Conservation (phyloP, 495 filamentous ascomycete species). For the Hypoxylon fuscum region DNA sequence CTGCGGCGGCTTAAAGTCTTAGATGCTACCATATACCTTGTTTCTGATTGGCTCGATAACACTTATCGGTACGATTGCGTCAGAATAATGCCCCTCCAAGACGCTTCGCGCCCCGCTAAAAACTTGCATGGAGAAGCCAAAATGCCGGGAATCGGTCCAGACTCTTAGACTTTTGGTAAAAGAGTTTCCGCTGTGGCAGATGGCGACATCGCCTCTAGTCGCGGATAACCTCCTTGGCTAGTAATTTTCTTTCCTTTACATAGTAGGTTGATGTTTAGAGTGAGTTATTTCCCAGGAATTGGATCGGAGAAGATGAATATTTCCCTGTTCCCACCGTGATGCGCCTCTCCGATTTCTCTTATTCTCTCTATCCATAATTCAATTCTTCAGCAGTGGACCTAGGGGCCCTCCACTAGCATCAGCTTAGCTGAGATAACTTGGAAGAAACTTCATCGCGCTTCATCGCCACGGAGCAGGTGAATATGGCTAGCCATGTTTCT, state of each 20-base stretch:
- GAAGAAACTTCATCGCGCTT: too few relatives aligned
- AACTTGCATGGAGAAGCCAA: conserved; percentile 12
- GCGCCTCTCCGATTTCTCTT: not conserved
- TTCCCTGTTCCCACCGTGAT: conserved; percentile 16
- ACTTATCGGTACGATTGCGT: conserved; percentile 32
- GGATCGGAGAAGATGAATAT: too few relatives aligned
- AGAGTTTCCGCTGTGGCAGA: conserved; percentile 14
- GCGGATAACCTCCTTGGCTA: conserved; percentile 15
- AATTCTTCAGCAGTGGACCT: too few relatives aligned
- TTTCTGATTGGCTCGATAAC: conserved; percentile 27
- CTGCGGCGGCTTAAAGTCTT: conserved; percentile 6
- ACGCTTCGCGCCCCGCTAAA: conserved; percentile 20
- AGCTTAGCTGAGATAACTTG: too few relatives aligned
- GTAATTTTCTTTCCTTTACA: too few relatives aligned
- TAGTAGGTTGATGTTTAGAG: not conserved
- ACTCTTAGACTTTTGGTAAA: conserved; percentile 9
- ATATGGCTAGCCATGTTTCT: conserved; percentile 49
- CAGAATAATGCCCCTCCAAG: conserved; percentile 26
- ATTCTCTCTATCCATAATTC: conserved; percentile 4
- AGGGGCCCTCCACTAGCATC: too few relatives aligned
- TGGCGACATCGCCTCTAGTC: conserved; percentile 36
- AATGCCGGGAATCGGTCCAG: conserved; percentile 34
- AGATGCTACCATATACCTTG: conserved; percentile 1
- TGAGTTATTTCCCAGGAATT: not conserved
- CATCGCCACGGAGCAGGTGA: not conserved